Percentiles rank a stretch among this genome's conserved stretches.
Conservation (phyloP, 169 alveolate species). For the Plasmodium vinckei region DNA sequence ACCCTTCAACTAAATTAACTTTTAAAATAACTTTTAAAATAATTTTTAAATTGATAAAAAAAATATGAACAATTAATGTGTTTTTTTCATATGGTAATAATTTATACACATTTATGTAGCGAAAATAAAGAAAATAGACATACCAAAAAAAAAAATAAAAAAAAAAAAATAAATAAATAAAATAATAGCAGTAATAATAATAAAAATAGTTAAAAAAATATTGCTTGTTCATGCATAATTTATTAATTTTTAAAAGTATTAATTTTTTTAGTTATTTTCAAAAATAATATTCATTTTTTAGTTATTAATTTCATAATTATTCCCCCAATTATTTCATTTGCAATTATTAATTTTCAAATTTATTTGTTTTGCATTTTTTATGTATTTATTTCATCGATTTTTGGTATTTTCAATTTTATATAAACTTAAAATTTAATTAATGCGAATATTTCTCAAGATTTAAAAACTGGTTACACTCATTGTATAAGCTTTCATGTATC, state of each 20-base stretch:
- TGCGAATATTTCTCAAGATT: neutral
- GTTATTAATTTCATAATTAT: no score
- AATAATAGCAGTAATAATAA: no score
- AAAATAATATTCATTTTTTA: no score
- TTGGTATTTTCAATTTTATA: neutral
- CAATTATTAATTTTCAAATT: neutral
- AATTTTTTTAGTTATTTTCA: no score
- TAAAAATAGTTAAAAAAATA: neutral
- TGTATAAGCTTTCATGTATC: neutral
- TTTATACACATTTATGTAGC: neutral
- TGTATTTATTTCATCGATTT: neutral
- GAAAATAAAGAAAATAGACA: slow-evolving; percentile 18
- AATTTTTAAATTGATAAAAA: no score
- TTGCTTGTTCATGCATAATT: slow-evolving; percentile 4
- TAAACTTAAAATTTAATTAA: neutral
- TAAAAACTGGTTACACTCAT: neutral
- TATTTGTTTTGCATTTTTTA: neutral
- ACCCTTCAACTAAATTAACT: no score
- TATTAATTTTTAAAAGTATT: neutral
- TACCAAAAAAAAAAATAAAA: slow-evolving; percentile 9
- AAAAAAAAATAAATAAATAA: neutral
- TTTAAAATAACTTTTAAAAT: no score
- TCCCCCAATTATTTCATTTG: no score
- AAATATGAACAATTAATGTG: no score
- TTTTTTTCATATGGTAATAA: no score